These are phyloP conservation scores for Globisporangium alternatum DNA, from an alignment of 352 stramenopile genomes.

Conservation along the genomic window DNA sequence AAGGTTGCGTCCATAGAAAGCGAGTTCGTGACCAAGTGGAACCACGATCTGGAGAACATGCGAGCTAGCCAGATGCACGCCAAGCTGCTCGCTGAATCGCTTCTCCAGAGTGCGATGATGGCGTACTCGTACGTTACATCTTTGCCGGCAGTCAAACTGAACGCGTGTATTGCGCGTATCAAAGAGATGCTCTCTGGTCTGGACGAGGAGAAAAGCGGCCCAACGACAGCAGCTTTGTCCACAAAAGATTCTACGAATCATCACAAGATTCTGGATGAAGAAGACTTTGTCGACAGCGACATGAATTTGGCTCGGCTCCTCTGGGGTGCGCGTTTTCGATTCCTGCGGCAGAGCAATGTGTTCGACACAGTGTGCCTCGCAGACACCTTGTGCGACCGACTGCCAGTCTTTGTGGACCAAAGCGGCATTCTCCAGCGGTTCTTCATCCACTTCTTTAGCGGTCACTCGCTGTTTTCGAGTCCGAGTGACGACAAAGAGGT, in stretches of 20 bases:
- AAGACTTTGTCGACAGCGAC: neutral
- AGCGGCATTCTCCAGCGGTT: constrained; percentile 41
- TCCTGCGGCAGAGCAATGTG: constrained; percentile 20
- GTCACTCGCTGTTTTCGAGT: constrained; percentile 29
- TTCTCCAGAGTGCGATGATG: constrained; percentile 8
- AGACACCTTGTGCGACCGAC: constrained; percentile 31
- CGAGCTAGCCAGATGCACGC: neutral
- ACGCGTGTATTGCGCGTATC: neutral
- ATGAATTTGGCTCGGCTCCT: constrained; percentile 16
- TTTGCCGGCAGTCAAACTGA: neutral
- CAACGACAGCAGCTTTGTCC: neutral
- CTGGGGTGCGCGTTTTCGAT: constrained; percentile 38
- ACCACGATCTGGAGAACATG: neutral
- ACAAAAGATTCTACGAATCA: neutral
- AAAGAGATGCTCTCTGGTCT: constrained; percentile 6
- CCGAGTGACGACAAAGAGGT: constrained; percentile 21
- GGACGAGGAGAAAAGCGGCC: neutral
- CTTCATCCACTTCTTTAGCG: constrained; percentile 50
- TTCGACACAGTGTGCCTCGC: constrained; percentile 21
- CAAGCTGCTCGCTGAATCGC: constrained; percentile 3
- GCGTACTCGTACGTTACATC: constrained; percentile 18
- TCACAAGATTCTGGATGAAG: neutral
- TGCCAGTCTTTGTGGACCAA: constrained; percentile 44
- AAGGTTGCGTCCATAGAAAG: neutral
- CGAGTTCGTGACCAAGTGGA: constrained; percentile 3